A percentile compares a stretch with the other conserved stretches of the same genome.
These are phyloP conservation scores for Afroboletus lepidellus DNA, from an alignment of 1,284 basidiomycete species.

Conservation along the genomic window DNA sequence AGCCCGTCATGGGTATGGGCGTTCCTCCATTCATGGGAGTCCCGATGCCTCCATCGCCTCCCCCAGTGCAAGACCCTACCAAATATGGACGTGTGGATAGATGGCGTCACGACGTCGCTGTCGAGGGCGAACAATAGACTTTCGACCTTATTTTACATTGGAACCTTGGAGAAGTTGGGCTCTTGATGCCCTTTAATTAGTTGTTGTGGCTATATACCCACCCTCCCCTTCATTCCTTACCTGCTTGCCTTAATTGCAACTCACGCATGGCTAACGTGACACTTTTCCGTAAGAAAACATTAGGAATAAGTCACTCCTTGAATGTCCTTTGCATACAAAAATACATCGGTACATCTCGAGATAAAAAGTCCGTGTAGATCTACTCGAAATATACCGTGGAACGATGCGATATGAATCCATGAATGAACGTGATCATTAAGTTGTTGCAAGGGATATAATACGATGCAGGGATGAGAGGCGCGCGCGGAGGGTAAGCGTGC, in stretches of 20 bases:
- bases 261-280: conserved; percentile 9
- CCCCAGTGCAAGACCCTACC: conserved; percentile 57
- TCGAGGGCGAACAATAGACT: conserved; percentile 50
- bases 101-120: conserved; percentile 75
- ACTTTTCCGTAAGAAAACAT: conserved; percentile 3
- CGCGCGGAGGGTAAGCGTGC: conserved; percentile 2
- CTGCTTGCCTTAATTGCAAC: conserved; percentile 1
- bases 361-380: conserved; percentile 35
- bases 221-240: not conserved
- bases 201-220: conserved; percentile 2
- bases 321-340: conserved; percentile 36
- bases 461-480: conserved; percentile 17
- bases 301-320: conserved; percentile 38
- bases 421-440: conserved; percentile 30
- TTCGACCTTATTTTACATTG: conserved; percentile 11
- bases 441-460: conserved; percentile 29
- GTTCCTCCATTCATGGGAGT: conserved; percentile 49
- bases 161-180: conserved; percentile 10
- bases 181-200: conserved; percentile 11
- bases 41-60: conserved; percentile 54
- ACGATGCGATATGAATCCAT: conserved; percentile 36
- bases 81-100: conserved; percentile 72
- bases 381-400: conserved; percentile 38
- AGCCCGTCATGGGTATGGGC: conserved; percentile 45
- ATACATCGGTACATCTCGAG: conserved; percentile 35